phyloP scores from a whole-genome alignment of 1,284 basidiomycete species.

The Ustilago cynodontis region DNA sequence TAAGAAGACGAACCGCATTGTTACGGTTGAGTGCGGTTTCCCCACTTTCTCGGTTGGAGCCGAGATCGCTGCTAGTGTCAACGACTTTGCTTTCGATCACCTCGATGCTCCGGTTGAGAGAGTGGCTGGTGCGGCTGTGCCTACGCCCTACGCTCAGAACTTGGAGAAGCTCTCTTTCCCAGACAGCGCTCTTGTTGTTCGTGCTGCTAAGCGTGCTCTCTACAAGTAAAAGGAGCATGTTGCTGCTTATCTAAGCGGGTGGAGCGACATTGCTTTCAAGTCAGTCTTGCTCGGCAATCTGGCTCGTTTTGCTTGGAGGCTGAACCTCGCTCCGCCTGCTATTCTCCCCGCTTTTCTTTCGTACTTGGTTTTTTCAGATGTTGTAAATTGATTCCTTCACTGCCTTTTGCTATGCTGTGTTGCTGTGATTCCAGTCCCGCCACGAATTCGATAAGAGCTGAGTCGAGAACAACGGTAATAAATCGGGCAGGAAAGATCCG shows the following conservation, averaged over 20 bases:
- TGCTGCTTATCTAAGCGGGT: too few relatives aligned
- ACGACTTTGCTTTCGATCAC: conserved; percentile 78
- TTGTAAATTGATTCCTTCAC: conserved; percentile 10
- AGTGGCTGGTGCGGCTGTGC: conserved; percentile 85
- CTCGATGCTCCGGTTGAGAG: conserved; percentile 94
- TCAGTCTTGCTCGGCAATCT: too few relatives aligned
- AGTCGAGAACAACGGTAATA: too few relatives aligned
- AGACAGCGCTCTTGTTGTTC: conserved; percentile 59
- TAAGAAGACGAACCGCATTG: conserved; percentile 97
- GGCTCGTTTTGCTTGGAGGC: too few relatives aligned
- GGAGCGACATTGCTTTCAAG: too few relatives aligned
- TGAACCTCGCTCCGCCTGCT: too few relatives aligned
- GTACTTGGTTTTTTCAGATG: conserved; percentile 5
- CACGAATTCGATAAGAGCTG: neutral
- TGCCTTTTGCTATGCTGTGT: neutral
- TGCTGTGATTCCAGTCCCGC: neutral
- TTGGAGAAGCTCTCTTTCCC: conserved; percentile 73
- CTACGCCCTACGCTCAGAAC: conserved; percentile 72
- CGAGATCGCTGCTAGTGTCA: conserved; percentile 85
- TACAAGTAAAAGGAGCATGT: conserved; percentile 66
- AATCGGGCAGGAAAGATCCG: too few relatives aligned
- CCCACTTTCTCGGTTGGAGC: conserved; percentile 97
- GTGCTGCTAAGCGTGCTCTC: conserved; percentile 65
- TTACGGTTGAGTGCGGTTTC: conserved; percentile 98
- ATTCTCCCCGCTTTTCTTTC: neutral